A percentile compares a stretch with the other conserved stretches of the same genome.
phyloP scores from a whole-genome alignment of 1,284 basidiomycete genomes.

The Apiotrichum mycotoxinovorans region DNA sequence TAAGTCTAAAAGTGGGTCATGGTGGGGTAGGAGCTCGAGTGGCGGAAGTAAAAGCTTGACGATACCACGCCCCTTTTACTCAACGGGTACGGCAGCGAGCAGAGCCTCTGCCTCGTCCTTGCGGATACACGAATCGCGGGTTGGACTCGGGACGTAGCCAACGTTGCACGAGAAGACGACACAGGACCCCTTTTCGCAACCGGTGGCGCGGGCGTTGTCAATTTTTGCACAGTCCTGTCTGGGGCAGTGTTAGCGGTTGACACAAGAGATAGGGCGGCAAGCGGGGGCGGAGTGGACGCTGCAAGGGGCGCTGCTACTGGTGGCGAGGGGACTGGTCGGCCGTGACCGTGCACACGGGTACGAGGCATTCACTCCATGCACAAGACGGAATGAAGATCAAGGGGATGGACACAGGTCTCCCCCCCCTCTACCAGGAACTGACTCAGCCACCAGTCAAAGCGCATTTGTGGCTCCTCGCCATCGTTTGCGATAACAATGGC shows the following conservation, averaged over 20 bases:
- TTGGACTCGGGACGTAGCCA: conserved; percentile 44
- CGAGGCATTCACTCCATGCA: no score
- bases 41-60: no score
- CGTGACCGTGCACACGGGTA: no score
- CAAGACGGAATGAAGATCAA: no score
- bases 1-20: no score
- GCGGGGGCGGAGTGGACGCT: not conserved
- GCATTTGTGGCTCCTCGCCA: no score
- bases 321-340: no score
- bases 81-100: no score
- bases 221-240: conserved; percentile 51
- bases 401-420: no score
- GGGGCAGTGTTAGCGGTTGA: not conserved
- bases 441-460: no score
- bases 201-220: conserved; percentile 42
- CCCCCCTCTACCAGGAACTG: not conserved
- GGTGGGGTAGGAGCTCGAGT: no score
- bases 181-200: conserved; percentile 44
- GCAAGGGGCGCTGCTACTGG: not conserved
- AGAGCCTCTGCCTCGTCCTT: not conserved
- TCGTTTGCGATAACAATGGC: not conserved
- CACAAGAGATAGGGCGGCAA: not conserved
- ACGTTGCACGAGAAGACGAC: conserved; percentile 46
- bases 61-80: no score
- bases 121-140: conserved; percentile 34